These are phyloP conservation scores for Sporisorium exsertum DNA, from an alignment of 1,284 basidiomycete genomes.

Conservation along the genomic window DNA sequence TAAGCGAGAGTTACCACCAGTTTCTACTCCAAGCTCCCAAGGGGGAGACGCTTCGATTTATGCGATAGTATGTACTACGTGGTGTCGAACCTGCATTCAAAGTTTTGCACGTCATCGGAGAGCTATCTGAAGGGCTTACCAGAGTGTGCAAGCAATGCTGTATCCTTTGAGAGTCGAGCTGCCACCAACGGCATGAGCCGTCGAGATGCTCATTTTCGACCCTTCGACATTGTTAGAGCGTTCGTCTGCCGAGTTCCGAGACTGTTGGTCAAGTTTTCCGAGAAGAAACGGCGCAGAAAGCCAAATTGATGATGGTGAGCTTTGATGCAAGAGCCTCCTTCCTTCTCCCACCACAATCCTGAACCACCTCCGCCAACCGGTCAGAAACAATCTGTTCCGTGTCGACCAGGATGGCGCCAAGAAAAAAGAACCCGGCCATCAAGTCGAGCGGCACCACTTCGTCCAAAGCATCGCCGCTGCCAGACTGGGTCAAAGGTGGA, in stretches of 20 bases:
- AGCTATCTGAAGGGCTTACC: no score
- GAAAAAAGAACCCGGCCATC: conserved; percentile 65
- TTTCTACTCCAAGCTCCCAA: not conserved
- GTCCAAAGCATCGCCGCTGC: conserved; percentile 65
- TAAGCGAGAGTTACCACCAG: not conserved
- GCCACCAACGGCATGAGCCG: not conserved
- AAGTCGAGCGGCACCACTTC: conserved; percentile 66
- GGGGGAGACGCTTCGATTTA: not conserved
- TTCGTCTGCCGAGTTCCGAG: not conserved
- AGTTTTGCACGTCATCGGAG: no score
- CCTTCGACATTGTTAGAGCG: not conserved
- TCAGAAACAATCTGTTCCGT: not conserved
- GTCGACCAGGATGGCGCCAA: conserved; percentile 53
- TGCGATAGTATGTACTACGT: not conserved
- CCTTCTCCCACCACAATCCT: not conserved
- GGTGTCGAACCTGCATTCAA: not conserved
- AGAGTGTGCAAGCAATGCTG: no score
- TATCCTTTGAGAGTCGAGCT: no score
- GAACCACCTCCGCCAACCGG: not conserved
- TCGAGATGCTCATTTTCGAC: not conserved
- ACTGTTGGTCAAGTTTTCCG: not conserved
- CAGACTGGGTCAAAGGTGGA: conserved; percentile 68
- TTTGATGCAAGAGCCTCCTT: not conserved
- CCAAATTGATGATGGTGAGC: not conserved
- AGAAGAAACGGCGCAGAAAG: not conserved